Percentiles rank a stretch among this genome's conserved stretches.
phyloP scores from a whole-genome alignment of 2,329 filamentous ascomycete species.

The Ophiostoma tasmaniense region DNA sequence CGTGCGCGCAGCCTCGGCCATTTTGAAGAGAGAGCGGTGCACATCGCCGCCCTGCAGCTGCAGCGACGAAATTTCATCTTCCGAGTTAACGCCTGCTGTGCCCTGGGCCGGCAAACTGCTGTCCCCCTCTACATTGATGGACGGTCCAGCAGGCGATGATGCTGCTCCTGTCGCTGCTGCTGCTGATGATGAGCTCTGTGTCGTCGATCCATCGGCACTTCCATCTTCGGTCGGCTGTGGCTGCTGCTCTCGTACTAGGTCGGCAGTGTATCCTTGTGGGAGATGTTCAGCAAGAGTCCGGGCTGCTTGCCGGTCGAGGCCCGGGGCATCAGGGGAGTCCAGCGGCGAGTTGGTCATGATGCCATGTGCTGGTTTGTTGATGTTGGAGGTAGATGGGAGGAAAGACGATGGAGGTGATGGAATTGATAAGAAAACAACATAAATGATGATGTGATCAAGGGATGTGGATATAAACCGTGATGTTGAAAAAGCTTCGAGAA shows the following conservation, averaged over 20 bases:
- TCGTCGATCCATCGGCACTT: neutral
- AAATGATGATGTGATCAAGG: neutral
- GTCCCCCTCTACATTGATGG: neutral
- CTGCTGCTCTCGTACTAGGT: constrained; percentile 20
- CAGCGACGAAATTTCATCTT: constrained; percentile 39
- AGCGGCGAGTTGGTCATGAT: constrained; percentile 15
- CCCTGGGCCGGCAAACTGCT: neutral
- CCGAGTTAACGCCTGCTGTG: neutral
- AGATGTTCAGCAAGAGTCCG: constrained; percentile 28
- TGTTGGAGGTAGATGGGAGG: neutral
- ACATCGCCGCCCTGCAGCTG: constrained; percentile 69
- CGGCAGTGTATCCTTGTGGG: constrained; percentile 29
- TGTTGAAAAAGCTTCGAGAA: neutral
- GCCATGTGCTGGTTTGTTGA: constrained; percentile 3
- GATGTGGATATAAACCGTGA: neutral
- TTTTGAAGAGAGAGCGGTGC: constrained; percentile 68
- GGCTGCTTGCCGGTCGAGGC: constrained; percentile 16
- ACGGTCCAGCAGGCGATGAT: neutral
- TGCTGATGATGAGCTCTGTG: neutral
- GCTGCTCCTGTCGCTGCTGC: neutral
- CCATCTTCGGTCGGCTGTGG: neutral
- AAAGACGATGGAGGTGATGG: neutral
- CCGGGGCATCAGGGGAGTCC: constrained; percentile 6
- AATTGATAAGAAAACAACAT: neutral
- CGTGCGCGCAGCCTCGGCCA: constrained; percentile 46